These are phyloP conservation scores for Diospyros kaki DNA, from an alignment of 148 eudicot genomes.

Conservation along the genomic window DNA sequence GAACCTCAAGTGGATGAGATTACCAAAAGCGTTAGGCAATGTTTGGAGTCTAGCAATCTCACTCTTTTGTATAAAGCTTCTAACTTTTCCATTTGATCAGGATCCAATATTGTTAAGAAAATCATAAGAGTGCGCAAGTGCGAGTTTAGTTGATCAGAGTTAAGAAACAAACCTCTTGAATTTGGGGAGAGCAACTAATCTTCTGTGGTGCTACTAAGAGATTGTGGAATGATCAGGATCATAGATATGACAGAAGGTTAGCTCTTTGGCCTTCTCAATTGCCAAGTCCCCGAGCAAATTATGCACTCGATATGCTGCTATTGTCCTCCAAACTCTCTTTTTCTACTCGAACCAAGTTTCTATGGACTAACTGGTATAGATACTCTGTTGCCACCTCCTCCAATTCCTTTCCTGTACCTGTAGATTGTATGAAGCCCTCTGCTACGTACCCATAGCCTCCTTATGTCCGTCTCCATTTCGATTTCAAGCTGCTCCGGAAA, in stretches of 20 bases:
- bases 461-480: no score
- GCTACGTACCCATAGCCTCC: not conserved
- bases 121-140: not conserved
- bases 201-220: not conserved
- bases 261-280: no score
- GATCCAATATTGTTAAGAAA: not conserved
- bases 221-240: not conserved
- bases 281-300: no score
- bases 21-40: not conserved
- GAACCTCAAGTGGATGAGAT: not conserved
- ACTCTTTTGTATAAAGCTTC: not conserved
- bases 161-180: not conserved
- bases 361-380: no score
- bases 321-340: no score
- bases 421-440: not conserved
- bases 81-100: not conserved
- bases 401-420: not conserved
- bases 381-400: not conserved
- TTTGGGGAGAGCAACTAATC: not conserved
- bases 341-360: no score
- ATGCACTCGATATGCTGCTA: no score
- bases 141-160: not conserved
- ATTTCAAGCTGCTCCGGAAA: slow-evolving; percentile 1
- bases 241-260: not conserved
- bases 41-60: not conserved